Evolutionary conservation across 371 early-diverging fungal genomes (phyloP).

Genomic region (Polyrhizophydium stewartii): DNA sequence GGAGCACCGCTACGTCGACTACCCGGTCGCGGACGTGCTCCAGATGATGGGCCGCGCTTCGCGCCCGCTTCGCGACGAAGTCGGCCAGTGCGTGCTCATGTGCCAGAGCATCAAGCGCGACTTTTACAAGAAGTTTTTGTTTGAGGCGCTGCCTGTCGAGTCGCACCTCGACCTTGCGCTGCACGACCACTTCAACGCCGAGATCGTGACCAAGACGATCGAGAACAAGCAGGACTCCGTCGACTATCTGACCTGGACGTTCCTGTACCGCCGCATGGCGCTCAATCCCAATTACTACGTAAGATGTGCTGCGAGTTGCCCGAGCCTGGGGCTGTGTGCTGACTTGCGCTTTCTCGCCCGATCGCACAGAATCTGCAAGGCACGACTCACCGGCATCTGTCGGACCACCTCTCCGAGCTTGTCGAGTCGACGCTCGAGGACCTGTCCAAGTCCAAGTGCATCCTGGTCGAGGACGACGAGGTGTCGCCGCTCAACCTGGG

Average conservation of each 20-base stretch:
- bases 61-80: constrained; percentile 60
- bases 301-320: constrained; percentile 22
- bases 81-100: constrained; percentile 85
- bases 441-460: constrained; percentile 82
- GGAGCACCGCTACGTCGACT: constrained; percentile 93
- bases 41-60: constrained; percentile 96
- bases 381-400: constrained; percentile 78
- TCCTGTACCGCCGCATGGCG: constrained; percentile 90
- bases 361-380: constrained; percentile 68
- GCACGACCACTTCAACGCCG: constrained; percentile 95
- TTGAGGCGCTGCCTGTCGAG: constrained; percentile 92
- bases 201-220: constrained; percentile 89
- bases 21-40: constrained; percentile 87
- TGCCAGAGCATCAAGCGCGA: constrained; percentile 89
- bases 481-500: constrained; percentile 87
- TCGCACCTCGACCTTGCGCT: constrained; percentile 80
- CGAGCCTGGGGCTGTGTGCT: neutral
- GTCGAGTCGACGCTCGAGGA: constrained; percentile 88
- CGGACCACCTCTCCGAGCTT: constrained; percentile 89
- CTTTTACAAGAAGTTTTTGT: constrained; percentile 93
- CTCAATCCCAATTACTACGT: constrained; percentile 97
- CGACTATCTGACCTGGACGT: constrained; percentile 96
- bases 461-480: constrained; percentile 76
- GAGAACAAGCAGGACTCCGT: constrained; percentile 97
- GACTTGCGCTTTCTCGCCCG: neutral